These are phyloP conservation scores for Hypoxylon sp. DNA, from an alignment of 2,329 filamentous ascomycete species.

Conservation along the genomic window DNA sequence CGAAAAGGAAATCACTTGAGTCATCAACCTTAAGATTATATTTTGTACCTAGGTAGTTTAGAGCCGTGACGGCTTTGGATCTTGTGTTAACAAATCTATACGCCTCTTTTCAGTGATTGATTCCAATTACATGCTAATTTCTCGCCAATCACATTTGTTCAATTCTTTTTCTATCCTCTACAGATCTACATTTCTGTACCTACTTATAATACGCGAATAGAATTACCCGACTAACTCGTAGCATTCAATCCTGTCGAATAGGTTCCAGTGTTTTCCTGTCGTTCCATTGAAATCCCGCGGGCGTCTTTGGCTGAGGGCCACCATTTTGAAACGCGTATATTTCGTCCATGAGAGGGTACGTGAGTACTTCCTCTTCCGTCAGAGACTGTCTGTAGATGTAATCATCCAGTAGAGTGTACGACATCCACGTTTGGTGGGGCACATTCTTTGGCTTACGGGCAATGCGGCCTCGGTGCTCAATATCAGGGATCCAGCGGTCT, in stretches of 20 bases:
- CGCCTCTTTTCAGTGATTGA: neutral
- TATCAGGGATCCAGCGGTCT: constrained; percentile 42
- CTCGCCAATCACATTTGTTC: no score
- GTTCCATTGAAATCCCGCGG: constrained; percentile 40
- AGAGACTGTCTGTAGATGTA: constrained; percentile 42
- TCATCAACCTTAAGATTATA: neutral
- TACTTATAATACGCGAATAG: neutral
- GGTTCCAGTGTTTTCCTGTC: constrained; percentile 24
- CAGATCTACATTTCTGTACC: no score
- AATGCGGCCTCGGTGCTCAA: constrained; percentile 34
- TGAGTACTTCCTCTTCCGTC: constrained; percentile 30
- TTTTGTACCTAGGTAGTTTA: no score
- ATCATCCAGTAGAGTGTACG: constrained; percentile 42
- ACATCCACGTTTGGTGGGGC: constrained; percentile 41
- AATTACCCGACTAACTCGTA: neutral
- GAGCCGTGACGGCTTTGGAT: neutral
- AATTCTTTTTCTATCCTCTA: no score
- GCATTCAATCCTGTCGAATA: neutral
- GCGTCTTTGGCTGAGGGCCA: constrained; percentile 23
- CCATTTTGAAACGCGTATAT: constrained; percentile 36
- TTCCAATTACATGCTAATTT: no score
- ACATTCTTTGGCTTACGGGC: constrained; percentile 27
- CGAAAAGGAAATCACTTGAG: neutral
- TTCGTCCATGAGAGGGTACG: constrained; percentile 42
- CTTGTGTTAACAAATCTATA: constrained; percentile 17